A percentile compares a stretch with the other conserved stretches of the same genome.
Evolutionary conservation across 192 early-diverging fungal species (phyloP).

Genomic region (Rhizoclosmatium sp.): DNA sequence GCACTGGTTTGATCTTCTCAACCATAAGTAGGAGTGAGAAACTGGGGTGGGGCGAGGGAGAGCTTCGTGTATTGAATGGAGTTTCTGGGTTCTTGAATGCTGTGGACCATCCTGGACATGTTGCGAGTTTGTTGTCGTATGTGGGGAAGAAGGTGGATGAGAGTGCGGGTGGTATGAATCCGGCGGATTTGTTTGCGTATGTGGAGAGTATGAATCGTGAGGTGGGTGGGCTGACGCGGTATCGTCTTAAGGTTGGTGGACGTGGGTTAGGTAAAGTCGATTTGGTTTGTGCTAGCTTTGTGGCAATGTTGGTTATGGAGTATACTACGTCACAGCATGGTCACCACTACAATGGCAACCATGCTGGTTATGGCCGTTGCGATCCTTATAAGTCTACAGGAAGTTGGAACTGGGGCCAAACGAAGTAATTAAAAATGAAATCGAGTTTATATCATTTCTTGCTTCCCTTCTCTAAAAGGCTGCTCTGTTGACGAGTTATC

Average conservation of each 20-base stretch:
- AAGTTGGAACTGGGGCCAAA: background rate
- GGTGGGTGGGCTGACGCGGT: background rate
- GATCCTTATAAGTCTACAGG: too few species aligned
- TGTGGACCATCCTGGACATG: too few species aligned
- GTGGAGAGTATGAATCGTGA: background rate
- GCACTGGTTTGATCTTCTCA: background rate
- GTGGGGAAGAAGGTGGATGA: background rate
- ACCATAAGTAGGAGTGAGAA: slow-evolving; percentile 14
- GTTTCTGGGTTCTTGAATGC: too few species aligned
- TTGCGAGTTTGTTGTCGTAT: background rate
- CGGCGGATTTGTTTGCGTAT: slow-evolving; percentile 4
- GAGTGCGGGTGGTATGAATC: background rate
- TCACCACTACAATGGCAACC: too few species aligned
- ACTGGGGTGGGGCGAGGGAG: slow-evolving; percentile 6
- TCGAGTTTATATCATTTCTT: background rate
- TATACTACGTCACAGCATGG: background rate
- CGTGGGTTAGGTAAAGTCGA: slow-evolving; percentile 18
- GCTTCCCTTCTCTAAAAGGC: background rate
- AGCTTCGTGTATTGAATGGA: background rate
- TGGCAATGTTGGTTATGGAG: background rate
- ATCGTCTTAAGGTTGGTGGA: slow-evolving; percentile 11
- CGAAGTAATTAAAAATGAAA: background rate
- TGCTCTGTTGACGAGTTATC: too few species aligned
- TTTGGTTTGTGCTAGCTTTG: background rate
- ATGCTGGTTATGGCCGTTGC: too few species aligned